phyloP scores from a whole-genome alignment of 768 basidiomycete species.

The Russula earlei region DNA sequence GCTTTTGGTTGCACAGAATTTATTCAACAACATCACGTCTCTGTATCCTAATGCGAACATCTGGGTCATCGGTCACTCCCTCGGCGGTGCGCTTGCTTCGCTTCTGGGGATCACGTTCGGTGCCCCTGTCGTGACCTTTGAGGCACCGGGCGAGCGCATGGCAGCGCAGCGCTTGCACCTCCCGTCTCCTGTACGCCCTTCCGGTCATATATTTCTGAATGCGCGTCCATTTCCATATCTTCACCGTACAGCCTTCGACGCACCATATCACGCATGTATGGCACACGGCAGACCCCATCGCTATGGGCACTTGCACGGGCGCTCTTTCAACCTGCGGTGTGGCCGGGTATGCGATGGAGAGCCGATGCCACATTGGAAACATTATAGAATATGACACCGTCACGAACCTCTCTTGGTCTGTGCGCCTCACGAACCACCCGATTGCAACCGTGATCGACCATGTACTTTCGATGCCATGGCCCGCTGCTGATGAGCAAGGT shows the following conservation, averaged over 20 bases:
- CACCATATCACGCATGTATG: constrained; percentile 82
- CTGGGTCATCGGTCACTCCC: constrained; percentile 79
- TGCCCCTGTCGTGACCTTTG: constrained; percentile 81
- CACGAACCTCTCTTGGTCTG: constrained; percentile 72
- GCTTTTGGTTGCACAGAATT: constrained; percentile 46
- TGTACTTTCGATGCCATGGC: constrained; percentile 64
- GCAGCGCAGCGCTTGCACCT: constrained; percentile 75
- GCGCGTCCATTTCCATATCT: neutral
- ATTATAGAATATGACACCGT: constrained; percentile 91
- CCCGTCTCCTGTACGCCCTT: constrained; percentile 60
- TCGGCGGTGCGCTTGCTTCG: constrained; percentile 83
- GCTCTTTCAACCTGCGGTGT: constrained; percentile 71
- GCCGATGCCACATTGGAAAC: constrained; percentile 46
- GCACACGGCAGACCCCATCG: constrained; percentile 90
- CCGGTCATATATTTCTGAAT: neutral
- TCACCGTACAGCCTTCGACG: constrained; percentile 43
- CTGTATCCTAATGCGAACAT: constrained; percentile 87
- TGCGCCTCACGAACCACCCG: constrained; percentile 71
- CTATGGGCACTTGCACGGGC: constrained; percentile 78
- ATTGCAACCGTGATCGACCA: constrained; percentile 74
- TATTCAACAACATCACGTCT: constrained; percentile 86
- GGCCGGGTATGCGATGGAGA: constrained; percentile 81
- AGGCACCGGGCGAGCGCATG: constrained; percentile 57
- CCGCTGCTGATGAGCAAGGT: constrained; percentile 46
- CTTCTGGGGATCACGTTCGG: constrained; percentile 87